Evolutionary conservation across 2,329 filamentous ascomycete genomes (phyloP).

Genomic region (Nemania serpens): DNA sequence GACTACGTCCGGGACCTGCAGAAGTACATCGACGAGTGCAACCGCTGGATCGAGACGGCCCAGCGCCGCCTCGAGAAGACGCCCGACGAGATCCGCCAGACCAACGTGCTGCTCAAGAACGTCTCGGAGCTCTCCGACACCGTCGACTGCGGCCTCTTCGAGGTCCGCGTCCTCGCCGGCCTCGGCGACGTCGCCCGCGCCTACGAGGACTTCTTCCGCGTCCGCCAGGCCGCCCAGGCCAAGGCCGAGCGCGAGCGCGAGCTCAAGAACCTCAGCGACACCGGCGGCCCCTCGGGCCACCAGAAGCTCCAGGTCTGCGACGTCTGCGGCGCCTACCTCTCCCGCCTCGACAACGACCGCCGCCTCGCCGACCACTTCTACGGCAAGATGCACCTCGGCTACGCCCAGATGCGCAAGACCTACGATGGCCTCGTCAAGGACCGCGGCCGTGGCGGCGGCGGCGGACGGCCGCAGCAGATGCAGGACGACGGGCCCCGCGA

Average conservation of each 20-base stretch:
- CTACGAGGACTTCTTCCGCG: conserved; percentile 84
- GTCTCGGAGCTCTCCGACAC: conserved; percentile 81
- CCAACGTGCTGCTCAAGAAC: conserved; percentile 83
- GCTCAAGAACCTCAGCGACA: conserved; percentile 88
- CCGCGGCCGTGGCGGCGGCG: conserved; percentile 66
- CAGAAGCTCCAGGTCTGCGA: conserved; percentile 99
- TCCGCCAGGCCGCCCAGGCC: conserved; percentile 77
- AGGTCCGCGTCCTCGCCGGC: conserved; percentile 85
- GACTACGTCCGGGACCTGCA: conserved; percentile 96
- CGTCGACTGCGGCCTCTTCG: conserved; percentile 80
- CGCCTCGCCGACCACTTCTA: conserved; percentile 97
- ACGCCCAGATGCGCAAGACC: conserved; percentile 97
- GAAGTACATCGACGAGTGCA: conserved; percentile 96
- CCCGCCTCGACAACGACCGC: conserved; percentile 89
- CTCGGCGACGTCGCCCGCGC: conserved; percentile 79
- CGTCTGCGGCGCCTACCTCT: conserved; percentile 94
- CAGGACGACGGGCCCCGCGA: conserved; percentile 55
- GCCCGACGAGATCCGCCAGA: conserved; percentile 94
- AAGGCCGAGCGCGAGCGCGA: conserved; percentile 87
- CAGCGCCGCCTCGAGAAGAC: conserved; percentile 95
- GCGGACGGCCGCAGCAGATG: conserved; percentile 51
- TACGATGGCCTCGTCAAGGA: conserved; percentile 87
- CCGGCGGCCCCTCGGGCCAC: conserved; percentile 88
- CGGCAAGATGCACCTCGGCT: conserved; percentile 98
- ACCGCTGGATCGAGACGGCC: conserved; percentile 86